A percentile compares a stretch with the other conserved stretches of the same genome.
Conservation (phyloP, 202 grass and related monocot genomes). For the Thinopyrum obtusiflorum region DNA sequence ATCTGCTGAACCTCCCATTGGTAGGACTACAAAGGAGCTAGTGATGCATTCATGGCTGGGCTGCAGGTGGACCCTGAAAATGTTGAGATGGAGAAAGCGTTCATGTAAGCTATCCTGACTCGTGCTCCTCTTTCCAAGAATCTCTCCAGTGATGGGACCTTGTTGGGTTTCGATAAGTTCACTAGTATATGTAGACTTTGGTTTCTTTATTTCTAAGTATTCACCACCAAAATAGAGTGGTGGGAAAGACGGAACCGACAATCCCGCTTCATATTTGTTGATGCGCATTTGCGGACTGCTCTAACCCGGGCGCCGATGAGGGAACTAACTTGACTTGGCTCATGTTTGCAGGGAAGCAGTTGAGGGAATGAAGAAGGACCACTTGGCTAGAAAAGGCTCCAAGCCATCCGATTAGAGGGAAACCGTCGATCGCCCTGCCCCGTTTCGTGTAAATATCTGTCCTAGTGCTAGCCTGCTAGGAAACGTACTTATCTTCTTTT, state of each 20-base stretch:
- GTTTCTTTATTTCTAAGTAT: too few species aligned
- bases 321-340: not conserved
- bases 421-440: not conserved
- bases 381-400: not conserved
- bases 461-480: not conserved
- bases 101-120: not conserved
- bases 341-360: conserved; percentile 12
- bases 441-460: not conserved
- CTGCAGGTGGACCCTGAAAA: not conserved
- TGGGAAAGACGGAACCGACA: too few species aligned
- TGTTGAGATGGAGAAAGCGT: not conserved
- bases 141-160: not conserved
- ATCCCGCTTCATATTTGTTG: not conserved
- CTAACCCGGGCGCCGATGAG: not conserved
- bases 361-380: conserved; percentile 24
- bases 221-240: too few species aligned
- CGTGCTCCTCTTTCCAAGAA: not conserved
- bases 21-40: not conserved
- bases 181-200: too few species aligned
- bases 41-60: not conserved
- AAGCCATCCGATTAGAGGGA: conserved; percentile 7
- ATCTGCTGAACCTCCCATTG: not conserved
- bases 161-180: not conserved
- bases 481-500: not conserved
- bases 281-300: not conserved